phyloP scores from a whole-genome alignment of 2,329 filamentous ascomycete species.

The Trematosphaeria pertusa region DNA sequence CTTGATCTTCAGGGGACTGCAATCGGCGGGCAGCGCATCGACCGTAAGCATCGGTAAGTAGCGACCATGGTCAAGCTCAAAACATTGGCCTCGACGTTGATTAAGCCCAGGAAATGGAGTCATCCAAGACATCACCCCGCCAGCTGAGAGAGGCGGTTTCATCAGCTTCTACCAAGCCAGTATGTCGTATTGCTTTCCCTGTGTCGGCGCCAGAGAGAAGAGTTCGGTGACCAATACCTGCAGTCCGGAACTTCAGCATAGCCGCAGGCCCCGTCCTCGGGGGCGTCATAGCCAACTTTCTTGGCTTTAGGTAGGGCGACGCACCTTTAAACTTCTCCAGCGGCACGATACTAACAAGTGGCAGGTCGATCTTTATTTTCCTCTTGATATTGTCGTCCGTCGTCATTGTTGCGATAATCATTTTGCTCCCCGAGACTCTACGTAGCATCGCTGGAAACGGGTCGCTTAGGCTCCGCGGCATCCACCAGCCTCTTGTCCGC shows the following conservation, averaged over 20 bases:
- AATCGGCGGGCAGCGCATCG: slow-evolving; percentile 58
- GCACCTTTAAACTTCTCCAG: too few relatives aligned
- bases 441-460: slow-evolving; percentile 29
- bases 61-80: too few relatives aligned
- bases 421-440: slow-evolving; percentile 52
- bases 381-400: slow-evolving; percentile 56
- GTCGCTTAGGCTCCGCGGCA: slow-evolving; percentile 44
- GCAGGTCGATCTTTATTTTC: slow-evolving; percentile 61
- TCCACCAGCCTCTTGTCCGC: slow-evolving; percentile 52
- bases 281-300: slow-evolving; percentile 33
- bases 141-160: slow-evolving; percentile 49
- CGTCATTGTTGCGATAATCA: slow-evolving; percentile 44
- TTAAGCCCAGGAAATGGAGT: slow-evolving; percentile 35
- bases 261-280: slow-evolving; percentile 32
- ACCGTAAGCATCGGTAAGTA: slow-evolving; percentile 56
- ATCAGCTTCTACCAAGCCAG: slow-evolving; percentile 52
- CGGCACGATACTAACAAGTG: slow-evolving; percentile 47
- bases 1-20: slow-evolving; percentile 56
- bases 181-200: slow-evolving; percentile 43
- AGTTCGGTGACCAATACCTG: too few relatives aligned
- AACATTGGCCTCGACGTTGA: background rate
- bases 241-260: slow-evolving; percentile 46
- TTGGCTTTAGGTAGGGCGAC: slow-evolving; percentile 27
- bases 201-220: too few relatives aligned
- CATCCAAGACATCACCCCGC: slow-evolving; percentile 49